Evolutionary conservation across 2,329 filamentous ascomycete genomes (phyloP).

Genomic region (Myriosclerotinia duriaeana): DNA sequence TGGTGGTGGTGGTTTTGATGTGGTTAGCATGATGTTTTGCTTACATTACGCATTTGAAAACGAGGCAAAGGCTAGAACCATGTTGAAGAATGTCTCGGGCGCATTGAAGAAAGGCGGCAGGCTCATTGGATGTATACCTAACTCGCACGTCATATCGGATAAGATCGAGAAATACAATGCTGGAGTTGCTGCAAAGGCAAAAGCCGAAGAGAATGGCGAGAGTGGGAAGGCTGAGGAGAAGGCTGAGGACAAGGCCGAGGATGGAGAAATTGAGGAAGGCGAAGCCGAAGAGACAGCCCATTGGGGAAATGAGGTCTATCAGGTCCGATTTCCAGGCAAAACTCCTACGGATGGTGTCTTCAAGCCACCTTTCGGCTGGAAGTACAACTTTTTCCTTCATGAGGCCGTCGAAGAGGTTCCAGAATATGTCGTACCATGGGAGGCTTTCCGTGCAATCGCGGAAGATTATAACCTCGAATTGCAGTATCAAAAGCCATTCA

Average conservation of each 20-base stretch:
- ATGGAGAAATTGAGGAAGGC: conserved; percentile 57
- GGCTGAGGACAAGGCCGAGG: conserved; percentile 38
- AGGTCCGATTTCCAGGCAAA: conserved; percentile 80
- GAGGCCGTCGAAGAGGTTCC: conserved; percentile 96
- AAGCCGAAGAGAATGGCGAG: conserved; percentile 38
- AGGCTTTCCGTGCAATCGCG: conserved; percentile 90
- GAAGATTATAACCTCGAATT: conserved; percentile 96
- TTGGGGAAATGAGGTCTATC: conserved; percentile 94
- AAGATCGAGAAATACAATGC: conserved; percentile 77
- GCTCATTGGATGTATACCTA: conserved; percentile 95
- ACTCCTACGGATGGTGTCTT: conserved; percentile 87
- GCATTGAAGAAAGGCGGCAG: conserved; percentile 89
- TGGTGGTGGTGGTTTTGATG: conserved; percentile 81
- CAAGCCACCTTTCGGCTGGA: conserved; percentile 94
- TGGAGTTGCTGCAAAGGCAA: conserved; percentile 46
- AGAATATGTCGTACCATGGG: conserved; percentile 98
- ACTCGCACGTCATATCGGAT: conserved; percentile 83
- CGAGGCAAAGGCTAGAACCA: conserved; percentile 83
- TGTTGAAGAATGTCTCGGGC: conserved; percentile 90
- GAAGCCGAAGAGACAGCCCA: conserved; percentile 65
- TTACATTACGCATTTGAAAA: conserved; percentile 98
- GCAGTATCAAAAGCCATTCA: conserved; percentile 88
- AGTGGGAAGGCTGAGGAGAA: conserved; percentile 43
- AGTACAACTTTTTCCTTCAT: conserved; percentile 93
- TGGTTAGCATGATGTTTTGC: conserved; percentile 98